These are phyloP conservation scores for Claviceps purpurea DNA, from an alignment of 2,329 filamentous ascomycete species.

Conservation along the genomic window DNA sequence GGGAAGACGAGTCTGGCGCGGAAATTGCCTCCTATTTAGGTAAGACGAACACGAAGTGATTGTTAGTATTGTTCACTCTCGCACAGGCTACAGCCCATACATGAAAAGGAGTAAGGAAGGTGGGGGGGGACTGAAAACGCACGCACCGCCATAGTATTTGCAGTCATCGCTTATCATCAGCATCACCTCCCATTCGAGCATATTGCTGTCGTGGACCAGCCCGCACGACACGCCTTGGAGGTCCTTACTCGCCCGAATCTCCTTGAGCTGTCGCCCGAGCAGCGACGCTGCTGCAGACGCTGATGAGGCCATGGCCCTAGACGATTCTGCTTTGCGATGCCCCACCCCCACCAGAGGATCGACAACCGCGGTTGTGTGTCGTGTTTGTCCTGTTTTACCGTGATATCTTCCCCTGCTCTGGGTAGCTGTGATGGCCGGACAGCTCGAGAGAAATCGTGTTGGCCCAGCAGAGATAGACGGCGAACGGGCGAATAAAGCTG, in stretches of 20 bases:
- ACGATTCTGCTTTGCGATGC: too few relatives aligned
- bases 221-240: slow-evolving; percentile 91
- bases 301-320: slow-evolving; percentile 25
- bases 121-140: slow-evolving; percentile 14
- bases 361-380: background rate
- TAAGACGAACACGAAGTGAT: too few relatives aligned
- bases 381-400: background rate
- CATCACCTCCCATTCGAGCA: slow-evolving; percentile 98
- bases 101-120: background rate
- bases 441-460: too few relatives aligned
- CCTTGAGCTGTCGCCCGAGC: slow-evolving; percentile 75
- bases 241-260: slow-evolving; percentile 85
- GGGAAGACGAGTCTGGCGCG: slow-evolving; percentile 76
- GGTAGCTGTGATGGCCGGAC: too few relatives aligned
- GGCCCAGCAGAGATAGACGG: too few relatives aligned
- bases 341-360: too few relatives aligned
- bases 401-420: too few relatives aligned
- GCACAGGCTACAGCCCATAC: too few relatives aligned
- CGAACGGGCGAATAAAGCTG: too few relatives aligned
- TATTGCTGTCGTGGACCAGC: slow-evolving; percentile 68
- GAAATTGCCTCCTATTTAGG: slow-evolving; percentile 68
- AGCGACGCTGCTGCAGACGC: slow-evolving; percentile 54
- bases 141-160: slow-evolving; percentile 78
- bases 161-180: slow-evolving; percentile 94
- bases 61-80: too few relatives aligned